These are phyloP conservation scores for Paecilomyces niveus DNA, from an alignment of 2,329 filamentous ascomycete species.

Conservation along the genomic window DNA sequence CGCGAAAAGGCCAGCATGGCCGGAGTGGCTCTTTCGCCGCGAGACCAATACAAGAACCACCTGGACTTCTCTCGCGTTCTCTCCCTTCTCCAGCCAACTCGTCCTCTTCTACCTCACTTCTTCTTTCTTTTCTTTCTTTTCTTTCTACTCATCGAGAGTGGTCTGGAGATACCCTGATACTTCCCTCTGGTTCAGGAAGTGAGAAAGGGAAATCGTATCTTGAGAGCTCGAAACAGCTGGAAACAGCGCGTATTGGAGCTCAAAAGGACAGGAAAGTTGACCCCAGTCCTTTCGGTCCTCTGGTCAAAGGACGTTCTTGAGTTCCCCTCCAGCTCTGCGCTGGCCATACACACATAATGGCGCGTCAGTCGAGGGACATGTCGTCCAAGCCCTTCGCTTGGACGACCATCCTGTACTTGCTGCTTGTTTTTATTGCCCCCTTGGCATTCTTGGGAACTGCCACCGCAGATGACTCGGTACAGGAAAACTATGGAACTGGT, in stretches of 20 bases:
- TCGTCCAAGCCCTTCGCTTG: conserved; percentile 70
- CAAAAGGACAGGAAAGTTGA: background rate
- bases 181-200: conserved; percentile 1
- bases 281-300: background rate
- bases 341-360: conserved; percentile 40
- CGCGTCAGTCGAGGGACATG: conserved; percentile 52
- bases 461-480: conserved; percentile 59
- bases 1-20: conserved; percentile 40
- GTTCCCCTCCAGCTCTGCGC: background rate
- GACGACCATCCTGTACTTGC: conserved; percentile 86
- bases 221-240: background rate
- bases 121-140: conserved; percentile 10
- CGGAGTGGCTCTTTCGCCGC: conserved; percentile 24
- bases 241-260: background rate
- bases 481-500: conserved; percentile 71
- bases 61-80: conserved; percentile 13
- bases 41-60: conserved; percentile 25
- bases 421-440: conserved; percentile 77
- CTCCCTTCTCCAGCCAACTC: conserved; percentile 9
- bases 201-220: background rate
- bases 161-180: conserved; percentile 1
- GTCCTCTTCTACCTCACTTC: conserved; percentile 13
- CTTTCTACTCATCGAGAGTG: conserved; percentile 1
- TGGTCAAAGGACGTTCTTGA: conserved; percentile 8
- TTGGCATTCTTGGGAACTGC: conserved; percentile 73